These are phyloP conservation scores for Gypsophila paniculata DNA, from an alignment of 179 eudicot genomes.

Conservation along the genomic window DNA sequence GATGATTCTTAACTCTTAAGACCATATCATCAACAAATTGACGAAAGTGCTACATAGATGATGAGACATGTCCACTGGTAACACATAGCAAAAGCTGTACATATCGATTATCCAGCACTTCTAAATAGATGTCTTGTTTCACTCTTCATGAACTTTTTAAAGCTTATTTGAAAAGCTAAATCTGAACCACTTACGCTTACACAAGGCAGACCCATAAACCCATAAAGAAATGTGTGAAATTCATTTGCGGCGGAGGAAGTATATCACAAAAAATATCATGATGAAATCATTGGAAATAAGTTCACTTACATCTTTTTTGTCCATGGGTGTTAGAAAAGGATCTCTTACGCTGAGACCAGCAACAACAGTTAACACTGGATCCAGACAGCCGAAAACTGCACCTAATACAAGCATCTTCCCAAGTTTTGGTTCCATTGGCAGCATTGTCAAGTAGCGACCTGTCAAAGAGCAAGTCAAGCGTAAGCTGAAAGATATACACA, in stretches of 20 bases:
- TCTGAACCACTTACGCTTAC: neutral
- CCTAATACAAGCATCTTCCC: slow-evolving; percentile 98
- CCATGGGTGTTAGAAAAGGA: slow-evolving; percentile 97
- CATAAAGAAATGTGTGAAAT: neutral
- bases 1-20: neutral
- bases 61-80: neutral
- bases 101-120: neutral
- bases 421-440: slow-evolving; percentile 96
- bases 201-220: neutral
- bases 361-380: slow-evolving; percentile 88
- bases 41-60: neutral
- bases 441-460: slow-evolving; percentile 82
- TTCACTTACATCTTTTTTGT: slow-evolving; percentile 86
- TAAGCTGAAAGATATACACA: neutral
- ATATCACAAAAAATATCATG: neutral
- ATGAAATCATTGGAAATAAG: neutral
- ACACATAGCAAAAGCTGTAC: neutral
- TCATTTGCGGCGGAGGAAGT: neutral
- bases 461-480: slow-evolving; percentile 20
- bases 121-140: neutral
- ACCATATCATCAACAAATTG: neutral
- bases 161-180: neutral
- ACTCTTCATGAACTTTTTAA: neutral
- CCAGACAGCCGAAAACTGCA: slow-evolving; percentile 85
- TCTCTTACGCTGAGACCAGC: slow-evolving; percentile 97